Base-by-base conservation (phyloP, 306 rosid genomes). In the Gynostemma pentaphyllum region DNA sequence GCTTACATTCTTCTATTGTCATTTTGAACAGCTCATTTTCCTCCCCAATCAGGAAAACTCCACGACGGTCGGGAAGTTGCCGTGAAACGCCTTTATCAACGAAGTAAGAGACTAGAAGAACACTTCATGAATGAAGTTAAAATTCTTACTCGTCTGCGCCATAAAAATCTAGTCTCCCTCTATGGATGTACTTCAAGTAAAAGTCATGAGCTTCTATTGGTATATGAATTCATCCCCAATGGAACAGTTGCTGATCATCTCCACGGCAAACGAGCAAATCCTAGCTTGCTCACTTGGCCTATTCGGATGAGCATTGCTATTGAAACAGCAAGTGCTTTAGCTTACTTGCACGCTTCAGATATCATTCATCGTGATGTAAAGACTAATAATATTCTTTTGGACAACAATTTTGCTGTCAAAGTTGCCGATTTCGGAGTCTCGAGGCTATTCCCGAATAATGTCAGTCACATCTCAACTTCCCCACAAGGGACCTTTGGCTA, bases 371-470 rank as follows among this genome's bases (percentile, higher is more conserved):
- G 95, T 0, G 95, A 89, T 62, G 83, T 89, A 36, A 86, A 89
- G 83, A 82, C 95, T 63, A 68, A 46, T 64, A 89, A 89, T 82
- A 78, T 89, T 47, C 85, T 84, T 8, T 80, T 89, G 2, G 89
- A 80, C 64, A 16, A 14, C 19, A 76, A 72, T 29, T 84, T 80
- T 34, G 57, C 78, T 0, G 81, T 82, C 27, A 79, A 89, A 68
- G 86, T 87, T 36, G 95, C 94, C 54, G 97, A 89, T 40, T 89
- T 87, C 44, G 97, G 97, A 32, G 80, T 89, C 21, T 86, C 95
- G 5, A 60, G 92, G 61, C 42, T 82, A 47, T 74, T 84, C 67
- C 92, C 97, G 1, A 39, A 28, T 8, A 68, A 84, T 53, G 85
- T 64, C 9, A 75, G 79, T n/a, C 95, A 89, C 70, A 81, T 83